A percentile compares a stretch with the other conserved stretches of the same genome.
These are phyloP conservation scores for Paulownia fortunei DNA, from an alignment of 257 asterid genomes.

Conservation along the genomic window DNA sequence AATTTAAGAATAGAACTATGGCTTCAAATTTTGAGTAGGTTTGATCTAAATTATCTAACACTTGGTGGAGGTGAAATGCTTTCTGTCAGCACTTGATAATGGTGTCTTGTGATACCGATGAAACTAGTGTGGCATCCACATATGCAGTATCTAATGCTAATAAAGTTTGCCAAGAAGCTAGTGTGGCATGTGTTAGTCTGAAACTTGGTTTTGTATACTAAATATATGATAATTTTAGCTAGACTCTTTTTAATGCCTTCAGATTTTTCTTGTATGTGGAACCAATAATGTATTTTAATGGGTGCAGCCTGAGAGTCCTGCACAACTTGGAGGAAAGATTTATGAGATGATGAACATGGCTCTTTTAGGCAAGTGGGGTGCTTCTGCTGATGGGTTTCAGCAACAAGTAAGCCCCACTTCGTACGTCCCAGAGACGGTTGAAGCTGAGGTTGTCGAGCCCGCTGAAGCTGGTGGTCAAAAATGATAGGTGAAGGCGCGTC, in stretches of 20 bases:
- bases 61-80: not conserved
- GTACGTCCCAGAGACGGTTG: conserved; percentile 51
- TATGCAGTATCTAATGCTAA: not conserved
- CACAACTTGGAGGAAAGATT: conserved; percentile 93
- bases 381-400: conserved; percentile 37
- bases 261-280: not conserved
- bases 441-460: conserved; percentile 85
- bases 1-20: not conserved
- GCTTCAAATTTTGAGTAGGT: not conserved
- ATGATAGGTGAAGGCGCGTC: conserved; percentile 26
- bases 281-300: not conserved
- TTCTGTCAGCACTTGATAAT: not conserved
- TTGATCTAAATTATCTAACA: not conserved
- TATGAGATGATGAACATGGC: conserved; percentile 97
- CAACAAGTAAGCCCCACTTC: conserved; percentile 43
- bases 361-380: conserved; percentile 76
- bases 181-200: not conserved
- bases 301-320: conserved; percentile 93
- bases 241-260: not conserved
- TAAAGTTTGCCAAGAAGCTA: not conserved
- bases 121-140: not conserved
- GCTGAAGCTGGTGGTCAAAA: conserved; percentile 63
- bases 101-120: not conserved
- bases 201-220: not conserved
- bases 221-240: not conserved